Percentiles rank a stretch among this genome's conserved stretches.
Evolutionary conservation across 2,329 filamentous ascomycete genomes (phyloP).

Genomic region (Hirsutella rhossiliensis): DNA sequence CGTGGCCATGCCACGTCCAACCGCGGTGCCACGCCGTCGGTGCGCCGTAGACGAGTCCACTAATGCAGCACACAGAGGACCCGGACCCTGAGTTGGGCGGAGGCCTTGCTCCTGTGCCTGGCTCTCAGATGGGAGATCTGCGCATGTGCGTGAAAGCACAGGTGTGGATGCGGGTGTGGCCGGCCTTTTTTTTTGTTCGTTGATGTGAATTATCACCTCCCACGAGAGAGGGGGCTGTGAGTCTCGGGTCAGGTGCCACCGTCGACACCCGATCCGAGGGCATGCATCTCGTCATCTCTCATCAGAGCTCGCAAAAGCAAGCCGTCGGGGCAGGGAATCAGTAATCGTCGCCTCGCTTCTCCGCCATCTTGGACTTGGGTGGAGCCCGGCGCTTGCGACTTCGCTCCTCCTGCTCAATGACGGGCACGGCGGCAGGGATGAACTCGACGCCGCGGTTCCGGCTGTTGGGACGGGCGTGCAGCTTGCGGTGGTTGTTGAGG

Average conservation of each 20-base stretch:
- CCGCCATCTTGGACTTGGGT: constrained; percentile 21
- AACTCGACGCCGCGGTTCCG: constrained; percentile 27
- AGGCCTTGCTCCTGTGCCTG: background rate
- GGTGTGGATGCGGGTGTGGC: background rate
- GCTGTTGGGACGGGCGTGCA: constrained; percentile 26
- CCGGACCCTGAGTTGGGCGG: background rate
- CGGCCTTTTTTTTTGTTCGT: background rate
- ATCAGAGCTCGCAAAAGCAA: background rate
- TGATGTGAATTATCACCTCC: background rate
- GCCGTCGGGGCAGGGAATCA: constrained; percentile 6
- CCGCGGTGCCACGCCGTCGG: background rate
- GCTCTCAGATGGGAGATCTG: background rate
- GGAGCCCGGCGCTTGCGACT: constrained; percentile 26
- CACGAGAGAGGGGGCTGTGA: background rate
- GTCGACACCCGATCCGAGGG: background rate
- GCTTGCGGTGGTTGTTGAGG: constrained; percentile 29
- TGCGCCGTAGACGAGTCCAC: background rate
- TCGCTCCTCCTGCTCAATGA: constrained; percentile 28
- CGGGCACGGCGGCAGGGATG: constrained; percentile 24
- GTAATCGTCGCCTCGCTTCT: constrained; percentile 18
- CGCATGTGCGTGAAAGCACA: background rate
- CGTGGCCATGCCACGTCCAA: background rate
- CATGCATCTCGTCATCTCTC: constrained; percentile 1
- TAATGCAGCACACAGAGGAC: background rate
- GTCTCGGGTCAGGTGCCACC: background rate